Base-by-base conservation (phyloP, 192 early-diverging fungal species). In the Coemansia nantahalensis region DNA sequence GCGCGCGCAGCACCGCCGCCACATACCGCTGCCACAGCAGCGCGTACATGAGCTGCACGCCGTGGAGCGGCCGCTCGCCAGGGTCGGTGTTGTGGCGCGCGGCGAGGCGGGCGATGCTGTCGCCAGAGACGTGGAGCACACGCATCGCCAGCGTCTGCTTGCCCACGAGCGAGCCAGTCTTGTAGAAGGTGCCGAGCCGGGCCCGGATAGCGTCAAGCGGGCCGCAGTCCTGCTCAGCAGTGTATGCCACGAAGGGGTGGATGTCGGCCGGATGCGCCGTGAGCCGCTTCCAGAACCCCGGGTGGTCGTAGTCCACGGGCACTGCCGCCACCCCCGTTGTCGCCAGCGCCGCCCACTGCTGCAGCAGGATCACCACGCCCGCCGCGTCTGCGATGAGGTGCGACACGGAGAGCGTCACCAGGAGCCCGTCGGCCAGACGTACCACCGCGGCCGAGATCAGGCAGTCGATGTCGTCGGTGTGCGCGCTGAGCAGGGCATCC, bases 1-100 rank as follows among this genome's bases (percentile, higher is more conserved):
- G 22, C 9, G 39, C 15, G 39, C 40, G 47, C 18, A 43, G 39
- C 12, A 9, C 18, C 1, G 45, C 47, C 13, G 47, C 47, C 2
- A 58, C 33, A 18, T 43, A 43, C 6, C 56, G 46, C 40, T 58
- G 56, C 56, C 56, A 58, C 15, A 58, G 40, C 1, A 58, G n/a
- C 17, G 56, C 46, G 19, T 58, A 58, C 32, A 58, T 44, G 49
- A 58, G 14, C 26, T 58, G 56, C 8, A 58, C 40, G 16, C 56
- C 56, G 12, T 58, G 56, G 12, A 58, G 21, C 12, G 31, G 28
- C 11, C 16, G 36, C 13, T 35, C 10, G 5, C 34, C 35, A 24
- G 12, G 9, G 18, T 18, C 53, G 11, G 15, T 46, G 24, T 48
- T 49, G 32, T 26, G 42, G 7, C 28, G 18, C 10, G 17, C 19